Evolutionary conservation across 2,329 filamentous ascomycete species (phyloP), one percentile per base, ranked within the genome.

Genomic region (Fusarium buharicum): DNA sequence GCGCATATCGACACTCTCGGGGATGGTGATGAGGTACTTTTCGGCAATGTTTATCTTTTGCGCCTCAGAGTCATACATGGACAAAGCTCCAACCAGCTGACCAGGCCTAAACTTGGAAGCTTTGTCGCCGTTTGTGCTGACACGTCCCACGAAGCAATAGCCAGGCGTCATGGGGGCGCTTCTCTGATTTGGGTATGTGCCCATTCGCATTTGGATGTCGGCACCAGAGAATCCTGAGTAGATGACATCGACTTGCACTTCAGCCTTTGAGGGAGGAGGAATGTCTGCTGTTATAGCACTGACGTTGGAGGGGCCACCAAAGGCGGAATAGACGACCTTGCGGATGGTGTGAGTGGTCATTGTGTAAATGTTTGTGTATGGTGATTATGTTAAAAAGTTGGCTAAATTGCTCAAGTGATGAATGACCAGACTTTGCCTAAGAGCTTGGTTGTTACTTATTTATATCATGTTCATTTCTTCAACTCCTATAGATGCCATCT

Each of bases 181-280:
- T 48, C 67, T 76, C 61, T 82, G 79, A 51, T 79, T 61, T 1
- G 80, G 80, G 59, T 83, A 83, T n/a, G 59, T 62, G 51, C 81
- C 81, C 17, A 76, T 70, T 18, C 81, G 78, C 81, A 83, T 83
- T 59, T 78, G 77, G 68, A 82, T 75, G 64, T 84, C 81, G 55
- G 75, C 70, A 31, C 81, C 81, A 2, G 75, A 74, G 71, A 84
- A 82, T 45, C 79, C 78, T 3, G 80, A 68, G 70, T 82, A 82
- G 50, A 81, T 66, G 55, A 82, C 77, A 45, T 77, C 76, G 54
- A 82, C 73, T 46, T 81, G 81, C 22, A 83, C 81, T 51, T 84
- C 73, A 24, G 76, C 68, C 9, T 75, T 71, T 12, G 73, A 67
- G 17, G 82, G 81, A 6, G 77, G 69, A 2, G 75, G 50, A 38